These are phyloP conservation scores for Candida coquimbonensis DNA, from an alignment of 805 yeast genomes.

Conservation along the genomic window DNA sequence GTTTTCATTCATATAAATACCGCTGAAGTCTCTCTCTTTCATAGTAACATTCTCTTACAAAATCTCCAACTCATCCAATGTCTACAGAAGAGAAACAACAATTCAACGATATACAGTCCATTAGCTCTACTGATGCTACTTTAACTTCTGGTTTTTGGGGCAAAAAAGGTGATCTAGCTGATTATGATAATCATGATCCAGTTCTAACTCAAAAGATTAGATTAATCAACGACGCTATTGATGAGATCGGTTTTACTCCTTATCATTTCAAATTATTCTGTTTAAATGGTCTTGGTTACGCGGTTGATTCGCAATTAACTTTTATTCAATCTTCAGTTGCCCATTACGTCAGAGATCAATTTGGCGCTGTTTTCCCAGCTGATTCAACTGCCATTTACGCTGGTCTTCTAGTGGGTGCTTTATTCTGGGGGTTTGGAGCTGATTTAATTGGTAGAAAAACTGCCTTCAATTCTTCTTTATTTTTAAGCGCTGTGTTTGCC, in stretches of 20 bases:
- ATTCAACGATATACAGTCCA: neutral
- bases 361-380: slow-evolving; percentile 34
- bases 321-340: slow-evolving; percentile 39
- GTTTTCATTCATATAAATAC: neutral
- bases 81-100: neutral
- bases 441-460: slow-evolving; percentile 44
- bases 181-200: slow-evolving; percentile 23
- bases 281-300: slow-evolving; percentile 45
- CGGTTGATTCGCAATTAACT: slow-evolving; percentile 43
- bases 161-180: slow-evolving; percentile 13
- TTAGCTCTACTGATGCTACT: neutral
- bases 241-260: slow-evolving; percentile 56
- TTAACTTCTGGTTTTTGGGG: slow-evolving; percentile 4
- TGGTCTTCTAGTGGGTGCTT: slow-evolving; percentile 42
- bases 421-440: slow-evolving; percentile 46
- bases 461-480: slow-evolving; percentile 40
- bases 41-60: too few species aligned
- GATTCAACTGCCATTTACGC: slow-evolving; percentile 38
- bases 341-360: slow-evolving; percentile 39
- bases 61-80: neutral
- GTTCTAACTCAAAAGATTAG: slow-evolving; percentile 27
- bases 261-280: slow-evolving; percentile 39
- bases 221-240: slow-evolving; percentile 45
- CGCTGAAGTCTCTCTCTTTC: too few species aligned
- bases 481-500: slow-evolving; percentile 38